Evolutionary conservation across 345 rosid genomes (phyloP), one percentile per base, ranked within the genome.

Genomic region (Atalantia buxifolia): DNA sequence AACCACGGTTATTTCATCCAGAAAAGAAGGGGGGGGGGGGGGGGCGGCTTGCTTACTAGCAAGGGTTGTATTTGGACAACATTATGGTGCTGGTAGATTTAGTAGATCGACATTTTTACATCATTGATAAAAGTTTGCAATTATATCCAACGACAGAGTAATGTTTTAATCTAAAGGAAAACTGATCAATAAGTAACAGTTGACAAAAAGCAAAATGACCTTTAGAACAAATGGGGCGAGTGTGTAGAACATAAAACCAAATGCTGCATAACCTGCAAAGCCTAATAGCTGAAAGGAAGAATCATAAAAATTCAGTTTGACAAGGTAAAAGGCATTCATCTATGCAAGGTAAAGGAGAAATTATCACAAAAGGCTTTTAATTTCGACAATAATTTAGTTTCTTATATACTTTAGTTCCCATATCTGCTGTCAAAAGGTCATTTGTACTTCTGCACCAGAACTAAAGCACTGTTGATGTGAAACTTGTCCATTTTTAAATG

Each of bases 161-260:
- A 56, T 8, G 38, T 33, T 13, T 24, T 56, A 27, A 27, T 69
- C 33, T 40, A 7, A 66, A 25, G 76, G 22, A 70, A 21, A 38
- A 22, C 25, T 36, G 35, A 63, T 71, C 19, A 30, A 59, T 45
- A 42, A 59, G 57, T 31, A 9, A 50, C 57, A 30, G 59, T 48
- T n/a, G 66, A 16, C 6, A 9, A 53, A 57, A 55, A 78, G 61
- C 57, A 45, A 64, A 79, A 19, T 77, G 33, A 89, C 90, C 92
- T 83, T 85, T 3, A 89, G 82, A 76, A 89, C 90, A 71, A 85
- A 82, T 24, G 92, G 90, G 57, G 78, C 33, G 4, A 85, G 28
- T 7, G 89, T 13, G 75, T 89, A 91, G 86, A 87, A 83, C 71
- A 67, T 7, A 56, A 88, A 83, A 50, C 76, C n/a, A 6, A 90